Evolutionary conservation across 1,139 yeast species (phyloP), one percentile per base, ranked within the genome.

Genomic region (Williopsis jadinii): DNA sequence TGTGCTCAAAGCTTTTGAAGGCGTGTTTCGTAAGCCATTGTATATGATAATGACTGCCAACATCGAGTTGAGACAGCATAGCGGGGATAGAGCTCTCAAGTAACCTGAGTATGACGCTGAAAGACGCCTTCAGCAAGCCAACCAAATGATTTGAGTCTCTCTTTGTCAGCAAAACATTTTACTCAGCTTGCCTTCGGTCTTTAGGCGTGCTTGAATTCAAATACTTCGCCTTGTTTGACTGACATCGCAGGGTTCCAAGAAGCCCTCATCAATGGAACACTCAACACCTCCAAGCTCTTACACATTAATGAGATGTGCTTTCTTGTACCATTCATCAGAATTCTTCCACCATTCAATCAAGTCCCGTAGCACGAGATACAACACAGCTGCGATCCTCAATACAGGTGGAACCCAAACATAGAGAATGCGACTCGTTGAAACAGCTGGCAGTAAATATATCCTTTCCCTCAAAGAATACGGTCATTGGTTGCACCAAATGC

Each of bases 361-460:
- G 32, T 0, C 81, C 80, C 0, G 80, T 73, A 0, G 81, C 81
- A 3, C 80, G 63, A 32, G 75, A 66, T 11, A 75, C 59, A 2
- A 75, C 71, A 46, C 73, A 67, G 46, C 72, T 75, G 14, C 58
- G 48, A n/a, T 58, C 51, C 2, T 54, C 39, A 3, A 61, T 49
- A 49, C 64, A 75, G 3, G 74, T 46, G 1, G 44, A 30, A 1
- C 58, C 43, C 46, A 71, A 73, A 2, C 73, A 65, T 37, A 58
- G 61, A 0, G 75, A 63, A 53, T 76, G 81, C 77, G 75, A 73
- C 41, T 52, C 58, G 47, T 75, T 75, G 50, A 75, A 75, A 11
- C 53, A 37, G 1, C 50, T 28, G 47, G 73, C 73, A 0, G 55
- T 48, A 47, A 73, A 73, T 0, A 66, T 39, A 1, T 50, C 39